Conservation (phyloP, 1,284 basidiomycete genomes). For the Sanghuangporus baumii region DNA sequence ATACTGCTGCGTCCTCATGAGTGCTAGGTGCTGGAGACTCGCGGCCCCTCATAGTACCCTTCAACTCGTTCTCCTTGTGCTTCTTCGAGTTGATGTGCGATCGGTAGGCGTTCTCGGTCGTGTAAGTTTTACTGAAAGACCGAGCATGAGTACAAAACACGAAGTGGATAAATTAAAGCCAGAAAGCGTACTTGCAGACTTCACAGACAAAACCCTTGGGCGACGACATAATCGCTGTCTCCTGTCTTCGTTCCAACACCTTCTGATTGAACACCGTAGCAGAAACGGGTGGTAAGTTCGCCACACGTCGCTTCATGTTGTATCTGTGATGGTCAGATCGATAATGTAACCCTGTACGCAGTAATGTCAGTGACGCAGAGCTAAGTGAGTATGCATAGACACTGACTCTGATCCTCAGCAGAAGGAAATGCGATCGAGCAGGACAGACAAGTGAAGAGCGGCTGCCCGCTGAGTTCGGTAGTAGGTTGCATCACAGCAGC, state of each 20-base stretch:
- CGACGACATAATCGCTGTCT: slow-evolving; percentile 67
- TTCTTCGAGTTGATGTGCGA: slow-evolving; percentile 89
- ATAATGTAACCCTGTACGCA: slow-evolving; percentile 72
- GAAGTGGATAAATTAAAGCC: neutral
- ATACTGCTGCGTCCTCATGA: slow-evolving; percentile 3
- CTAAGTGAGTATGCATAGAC: slow-evolving; percentile 8
- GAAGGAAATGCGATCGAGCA: slow-evolving; percentile 87
- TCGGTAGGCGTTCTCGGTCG: slow-evolving; percentile 83
- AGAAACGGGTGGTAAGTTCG: slow-evolving; percentile 84
- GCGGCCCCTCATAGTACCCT: slow-evolving; percentile 31
- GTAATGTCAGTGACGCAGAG: neutral
- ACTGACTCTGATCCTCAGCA: slow-evolving; percentile 80
- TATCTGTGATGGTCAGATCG: slow-evolving; percentile 95
- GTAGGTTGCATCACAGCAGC: neutral
- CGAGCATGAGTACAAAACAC: slow-evolving; percentile 10
- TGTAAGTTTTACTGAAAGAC: slow-evolving; percentile 74
- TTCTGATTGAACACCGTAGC: slow-evolving; percentile 84
- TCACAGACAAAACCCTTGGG: slow-evolving; percentile 65
- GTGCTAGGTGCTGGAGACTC: slow-evolving; percentile 20
- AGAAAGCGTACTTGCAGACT: slow-evolving; percentile 67
- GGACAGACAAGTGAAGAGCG: slow-evolving; percentile 86
- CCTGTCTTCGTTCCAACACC: slow-evolving; percentile 72
- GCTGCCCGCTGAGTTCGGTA: neutral
- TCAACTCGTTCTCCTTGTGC: slow-evolving; percentile 79
- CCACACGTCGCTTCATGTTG: slow-evolving; percentile 97